Conservation (phyloP, 1,139 yeast species). For the Scheffersomyces cryptocercus region DNA sequence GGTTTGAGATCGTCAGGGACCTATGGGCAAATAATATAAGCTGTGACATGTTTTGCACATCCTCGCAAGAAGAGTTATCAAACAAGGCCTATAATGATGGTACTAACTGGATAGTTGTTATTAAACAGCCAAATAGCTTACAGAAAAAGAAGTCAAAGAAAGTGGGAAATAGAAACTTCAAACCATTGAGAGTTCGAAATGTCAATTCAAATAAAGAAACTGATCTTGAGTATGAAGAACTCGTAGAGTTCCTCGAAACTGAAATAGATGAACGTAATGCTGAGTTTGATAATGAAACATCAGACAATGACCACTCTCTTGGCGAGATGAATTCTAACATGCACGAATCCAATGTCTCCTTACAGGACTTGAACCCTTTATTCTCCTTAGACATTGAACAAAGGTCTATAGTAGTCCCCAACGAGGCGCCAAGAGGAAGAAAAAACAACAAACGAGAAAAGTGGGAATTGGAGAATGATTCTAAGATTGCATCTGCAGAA, state of each 20-base stretch:
- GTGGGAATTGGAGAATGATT: constrained; percentile 78
- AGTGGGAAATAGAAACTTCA: constrained; percentile 40
- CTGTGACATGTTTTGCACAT: constrained; percentile 62
- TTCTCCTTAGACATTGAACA: constrained; percentile 50
- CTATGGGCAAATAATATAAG: constrained; percentile 74
- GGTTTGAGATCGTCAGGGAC: constrained; percentile 59
- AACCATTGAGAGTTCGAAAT: constrained; percentile 73
- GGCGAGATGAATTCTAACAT: constrained; percentile 3
- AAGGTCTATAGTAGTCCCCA: constrained; percentile 61
- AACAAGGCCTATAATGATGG: constrained; percentile 68
- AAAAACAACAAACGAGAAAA: constrained; percentile 69
- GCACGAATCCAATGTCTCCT: constrained; percentile 9
- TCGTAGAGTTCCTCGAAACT: constrained; percentile 47
- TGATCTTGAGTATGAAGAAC: constrained; percentile 71
- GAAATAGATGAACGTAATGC: constrained; percentile 38
- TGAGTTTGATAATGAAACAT: constrained; percentile 4
- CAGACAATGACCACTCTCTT: constrained; percentile 3
- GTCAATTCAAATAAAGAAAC: constrained; percentile 58
- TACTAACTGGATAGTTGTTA: constrained; percentile 70
- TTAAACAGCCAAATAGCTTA: constrained; percentile 52
- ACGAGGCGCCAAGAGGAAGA: constrained; percentile 70
- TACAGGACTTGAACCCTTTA: constrained; percentile 22
- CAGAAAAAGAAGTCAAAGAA: constrained; percentile 42
- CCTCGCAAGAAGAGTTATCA: constrained; percentile 66
- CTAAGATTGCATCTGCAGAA: constrained; percentile 59